Evolutionary conservation across 2,329 filamentous ascomycete species (phyloP).

Genomic region (Trichoderma oligosporum): DNA sequence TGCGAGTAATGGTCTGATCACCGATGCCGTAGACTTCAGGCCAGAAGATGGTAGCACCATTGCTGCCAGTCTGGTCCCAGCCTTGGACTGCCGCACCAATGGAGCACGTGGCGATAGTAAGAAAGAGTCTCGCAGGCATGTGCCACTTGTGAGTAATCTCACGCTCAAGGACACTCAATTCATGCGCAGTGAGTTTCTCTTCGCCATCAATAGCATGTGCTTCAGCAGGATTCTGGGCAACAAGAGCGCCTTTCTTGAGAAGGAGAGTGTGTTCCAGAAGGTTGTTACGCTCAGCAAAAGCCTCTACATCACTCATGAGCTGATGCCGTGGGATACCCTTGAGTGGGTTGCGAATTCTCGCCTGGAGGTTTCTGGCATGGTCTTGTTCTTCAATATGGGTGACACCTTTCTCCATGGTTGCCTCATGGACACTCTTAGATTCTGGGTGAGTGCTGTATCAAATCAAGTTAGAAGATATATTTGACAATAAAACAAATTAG

Average conservation of each 20-base stretch:
- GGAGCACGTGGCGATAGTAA: slow-evolving; percentile 64
- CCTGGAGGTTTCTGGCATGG: slow-evolving; percentile 39
- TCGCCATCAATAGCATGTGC: slow-evolving; percentile 53
- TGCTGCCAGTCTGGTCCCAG: slow-evolving; percentile 62
- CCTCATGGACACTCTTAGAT: slow-evolving; percentile 21
- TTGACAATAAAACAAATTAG: background rate
- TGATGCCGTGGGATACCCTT: slow-evolving; percentile 47
- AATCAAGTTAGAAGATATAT: slow-evolving; percentile 11
- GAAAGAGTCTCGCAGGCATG: slow-evolving; percentile 58
- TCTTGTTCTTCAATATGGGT: slow-evolving; percentile 34
- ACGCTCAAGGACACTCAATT: slow-evolving; percentile 54
- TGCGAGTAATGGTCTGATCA: slow-evolving; percentile 28
- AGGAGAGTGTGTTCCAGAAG: slow-evolving; percentile 56
- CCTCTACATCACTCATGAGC: slow-evolving; percentile 56
- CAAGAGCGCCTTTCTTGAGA: slow-evolving; percentile 54
- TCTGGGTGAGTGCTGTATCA: slow-evolving; percentile 17
- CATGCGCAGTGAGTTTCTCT: slow-evolving; percentile 53
- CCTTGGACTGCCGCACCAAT: slow-evolving; percentile 65
- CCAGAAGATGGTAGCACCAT: slow-evolving; percentile 61
- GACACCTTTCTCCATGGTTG: slow-evolving; percentile 28
- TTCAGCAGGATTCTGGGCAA: slow-evolving; percentile 54
- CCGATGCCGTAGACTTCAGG: slow-evolving; percentile 43
- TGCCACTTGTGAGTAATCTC: slow-evolving; percentile 65
- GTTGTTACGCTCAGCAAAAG: slow-evolving; percentile 55
- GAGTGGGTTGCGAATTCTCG: slow-evolving; percentile 47